phyloP scores from a whole-genome alignment of 2,329 filamentous ascomycete genomes.

The Penicillium freii region DNA sequence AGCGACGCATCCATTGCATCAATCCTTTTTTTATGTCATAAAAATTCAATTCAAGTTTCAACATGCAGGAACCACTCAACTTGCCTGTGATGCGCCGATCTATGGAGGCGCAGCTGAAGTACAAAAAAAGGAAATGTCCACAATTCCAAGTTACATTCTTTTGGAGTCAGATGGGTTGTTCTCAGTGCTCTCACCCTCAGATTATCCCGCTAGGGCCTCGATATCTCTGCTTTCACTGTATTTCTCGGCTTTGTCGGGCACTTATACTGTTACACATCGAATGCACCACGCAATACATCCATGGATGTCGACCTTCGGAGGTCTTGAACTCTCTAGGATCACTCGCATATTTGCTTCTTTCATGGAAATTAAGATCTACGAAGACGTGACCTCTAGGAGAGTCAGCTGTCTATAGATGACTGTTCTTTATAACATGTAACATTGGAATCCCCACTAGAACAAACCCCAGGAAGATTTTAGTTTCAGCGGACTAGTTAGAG shows the following conservation, averaged over 20 bases:
- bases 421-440: not conserved
- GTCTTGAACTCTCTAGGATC: not conserved
- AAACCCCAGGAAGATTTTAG: not conserved
- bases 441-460: not conserved
- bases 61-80: constrained; percentile 2
- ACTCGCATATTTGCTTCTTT: not conserved
- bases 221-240: not conserved
- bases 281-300: not conserved
- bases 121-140: not conserved
- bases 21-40: not conserved
- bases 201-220: not conserved
- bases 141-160: too few relatives aligned
- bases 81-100: not conserved
- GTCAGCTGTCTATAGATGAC: not conserved
- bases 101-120: not conserved
- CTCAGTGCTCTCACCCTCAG: not conserved
- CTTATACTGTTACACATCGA: constrained; percentile 2
- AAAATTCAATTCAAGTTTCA: not conserved
- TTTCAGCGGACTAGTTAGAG: not conserved
- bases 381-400: not conserved
- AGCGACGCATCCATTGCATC: not conserved
- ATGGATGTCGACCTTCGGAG: not conserved
- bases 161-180: not conserved
- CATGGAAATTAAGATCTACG: too few relatives aligned
- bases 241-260: not conserved